These are phyloP conservation scores for Pichia sp. DNA, from an alignment of 1,139 yeast species.

Conservation along the genomic window DNA sequence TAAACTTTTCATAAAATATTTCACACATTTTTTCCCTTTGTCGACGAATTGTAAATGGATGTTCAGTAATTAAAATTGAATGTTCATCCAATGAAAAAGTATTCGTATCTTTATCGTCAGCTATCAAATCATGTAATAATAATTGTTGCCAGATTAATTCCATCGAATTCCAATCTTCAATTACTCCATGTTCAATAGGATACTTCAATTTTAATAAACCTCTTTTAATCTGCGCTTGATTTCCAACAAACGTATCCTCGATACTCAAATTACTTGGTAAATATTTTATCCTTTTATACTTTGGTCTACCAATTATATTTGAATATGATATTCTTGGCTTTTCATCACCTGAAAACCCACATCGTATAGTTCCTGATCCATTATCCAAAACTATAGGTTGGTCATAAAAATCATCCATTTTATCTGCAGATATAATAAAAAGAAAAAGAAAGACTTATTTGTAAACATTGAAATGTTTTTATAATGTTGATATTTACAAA, in stretches of 20 bases:
- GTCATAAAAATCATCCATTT: slow-evolving; percentile 34
- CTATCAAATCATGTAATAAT: slow-evolving; percentile 18
- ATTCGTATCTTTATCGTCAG: slow-evolving; percentile 6
- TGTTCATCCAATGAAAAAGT: slow-evolving; percentile 48
- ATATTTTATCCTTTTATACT: slow-evolving; percentile 57
- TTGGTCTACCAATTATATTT: slow-evolving; percentile 69
- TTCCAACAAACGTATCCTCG: slow-evolving; percentile 62
- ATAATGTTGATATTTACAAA: neutral
- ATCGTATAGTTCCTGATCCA: slow-evolving; percentile 84
- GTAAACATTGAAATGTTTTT: neutral
- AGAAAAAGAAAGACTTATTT: too few species aligned
- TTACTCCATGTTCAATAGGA: slow-evolving; percentile 78
- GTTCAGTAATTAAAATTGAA: slow-evolving; percentile 85
- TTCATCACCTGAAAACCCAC: slow-evolving; percentile 93
- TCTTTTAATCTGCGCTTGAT: slow-evolving; percentile 62
- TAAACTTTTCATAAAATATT: slow-evolving; percentile 73
- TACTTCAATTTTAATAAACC: slow-evolving; percentile 65
- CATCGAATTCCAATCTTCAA: slow-evolving; percentile 83
- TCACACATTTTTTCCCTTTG: slow-evolving; percentile 75
- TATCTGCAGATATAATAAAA: too few species aligned
- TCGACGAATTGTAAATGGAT: slow-evolving; percentile 70
- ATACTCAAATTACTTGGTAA: slow-evolving; percentile 77
- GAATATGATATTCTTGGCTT: slow-evolving; percentile 52
- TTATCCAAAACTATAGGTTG: slow-evolving; percentile 91
- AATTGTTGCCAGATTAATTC: slow-evolving; percentile 37